phyloP scores from a whole-genome alignment of 73 alveolate species.

The Symbiodinium natans region DNA sequence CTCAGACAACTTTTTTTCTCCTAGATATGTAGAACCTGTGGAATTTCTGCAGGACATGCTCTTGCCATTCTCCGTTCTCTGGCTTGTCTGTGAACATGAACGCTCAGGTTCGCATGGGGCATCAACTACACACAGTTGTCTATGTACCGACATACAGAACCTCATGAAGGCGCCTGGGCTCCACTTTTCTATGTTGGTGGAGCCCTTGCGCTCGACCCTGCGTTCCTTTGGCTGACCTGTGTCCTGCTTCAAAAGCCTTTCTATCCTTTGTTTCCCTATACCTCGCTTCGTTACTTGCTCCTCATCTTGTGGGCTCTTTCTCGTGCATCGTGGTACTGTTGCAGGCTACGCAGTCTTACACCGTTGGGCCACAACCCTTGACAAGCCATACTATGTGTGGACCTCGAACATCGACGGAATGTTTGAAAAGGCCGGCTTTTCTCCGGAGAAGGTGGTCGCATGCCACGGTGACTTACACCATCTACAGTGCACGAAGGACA shows the following conservation, averaged over 20 bases:
- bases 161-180: conserved; percentile 35
- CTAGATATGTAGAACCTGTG: no score
- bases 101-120: conserved; percentile 92
- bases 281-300: neutral
- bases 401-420: conserved; percentile 80
- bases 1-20: no score
- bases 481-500: conserved; percentile 57
- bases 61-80: no score
- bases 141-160: conserved; percentile 30
- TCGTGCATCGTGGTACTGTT: neutral
- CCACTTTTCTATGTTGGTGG: neutral
- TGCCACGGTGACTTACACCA: conserved; percentile 79
- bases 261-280: neutral
- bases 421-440: conserved; percentile 62
- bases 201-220: neutral
- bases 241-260: neutral
- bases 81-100: no score
- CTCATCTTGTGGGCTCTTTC: no score
- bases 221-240: no score
- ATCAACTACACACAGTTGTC: conserved; percentile 85
- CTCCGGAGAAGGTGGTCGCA: conserved; percentile 24
- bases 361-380: conserved; percentile 48
- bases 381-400: conserved; percentile 51
- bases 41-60: no score
- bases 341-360: conserved; percentile 55